Conservation (phyloP, 2,329 filamentous ascomycete genomes). For the Alternaria sp. region DNA sequence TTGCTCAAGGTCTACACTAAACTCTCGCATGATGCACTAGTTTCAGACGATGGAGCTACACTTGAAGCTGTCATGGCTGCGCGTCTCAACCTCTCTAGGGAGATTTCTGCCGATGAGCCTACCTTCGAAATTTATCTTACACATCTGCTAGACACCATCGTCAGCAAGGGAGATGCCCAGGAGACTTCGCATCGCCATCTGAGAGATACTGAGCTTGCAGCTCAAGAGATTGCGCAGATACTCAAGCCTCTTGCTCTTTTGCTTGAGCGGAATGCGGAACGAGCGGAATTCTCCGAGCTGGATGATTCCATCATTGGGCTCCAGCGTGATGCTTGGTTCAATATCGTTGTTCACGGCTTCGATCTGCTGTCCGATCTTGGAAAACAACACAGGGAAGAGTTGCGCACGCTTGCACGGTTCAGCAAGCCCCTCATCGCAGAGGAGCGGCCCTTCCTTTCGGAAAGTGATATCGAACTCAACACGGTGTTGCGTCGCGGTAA, state of each 20-base stretch:
- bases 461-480: conserved; percentile 97
- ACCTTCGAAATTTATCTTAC: conserved; percentile 84
- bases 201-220: conserved; percentile 80
- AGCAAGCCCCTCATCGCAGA: conserved; percentile 88
- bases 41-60: conserved; percentile 70
- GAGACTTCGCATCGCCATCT: conserved; percentile 74
- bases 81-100: conserved; percentile 76
- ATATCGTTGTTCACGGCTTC: conserved; percentile 94
- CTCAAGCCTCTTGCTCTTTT: conserved; percentile 87
- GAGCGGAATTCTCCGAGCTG: conserved; percentile 66
- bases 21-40: conserved; percentile 74
- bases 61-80: conserved; percentile 81
- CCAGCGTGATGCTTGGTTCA: conserved; percentile 95
- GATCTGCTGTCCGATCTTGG: conserved; percentile 75
- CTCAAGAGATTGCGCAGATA: conserved; percentile 85
- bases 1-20: conserved; percentile 83
- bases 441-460: conserved; percentile 84
- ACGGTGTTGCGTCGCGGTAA: conserved; percentile 88
- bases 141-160: conserved; percentile 82
- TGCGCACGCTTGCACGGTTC: conserved; percentile 84
- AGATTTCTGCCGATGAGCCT: conserved; percentile 71
- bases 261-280: conserved; percentile 63
- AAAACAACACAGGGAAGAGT: conserved; percentile 74
- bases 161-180: conserved; percentile 87
- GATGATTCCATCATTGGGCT: conserved; percentile 65